Conservation (phyloP, 2,329 filamentous ascomycete species). For the Fusarium redolens region DNA sequence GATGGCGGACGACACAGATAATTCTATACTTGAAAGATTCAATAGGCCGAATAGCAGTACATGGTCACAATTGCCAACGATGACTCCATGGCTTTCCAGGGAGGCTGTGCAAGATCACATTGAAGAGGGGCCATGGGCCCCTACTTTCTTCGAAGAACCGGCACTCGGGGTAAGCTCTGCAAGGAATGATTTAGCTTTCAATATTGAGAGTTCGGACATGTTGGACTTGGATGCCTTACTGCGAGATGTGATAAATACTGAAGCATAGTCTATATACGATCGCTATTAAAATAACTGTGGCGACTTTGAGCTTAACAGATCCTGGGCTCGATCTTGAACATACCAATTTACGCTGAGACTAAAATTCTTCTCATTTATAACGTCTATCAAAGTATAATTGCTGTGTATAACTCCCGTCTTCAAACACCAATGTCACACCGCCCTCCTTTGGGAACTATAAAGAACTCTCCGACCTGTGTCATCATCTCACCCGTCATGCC, state of each 20-base stretch:
- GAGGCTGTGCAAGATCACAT: too few relatives aligned
- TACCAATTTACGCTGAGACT: too few relatives aligned
- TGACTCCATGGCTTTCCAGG: too few relatives aligned
- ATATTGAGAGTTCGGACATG: neutral
- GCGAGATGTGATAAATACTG: neutral
- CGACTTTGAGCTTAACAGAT: too few relatives aligned
- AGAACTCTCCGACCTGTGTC: neutral
- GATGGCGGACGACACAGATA: fast-evolving
- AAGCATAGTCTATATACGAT: neutral
- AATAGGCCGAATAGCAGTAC: fast-evolving
- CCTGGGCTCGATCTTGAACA: too few relatives aligned
- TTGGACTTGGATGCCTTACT: neutral
- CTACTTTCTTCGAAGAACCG: neutral
- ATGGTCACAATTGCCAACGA: neutral
- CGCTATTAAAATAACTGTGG: too few relatives aligned
- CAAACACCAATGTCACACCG: fast-evolving
- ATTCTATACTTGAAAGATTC: fast-evolving
- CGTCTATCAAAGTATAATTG: too few relatives aligned
- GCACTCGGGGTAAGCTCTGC: neutral
- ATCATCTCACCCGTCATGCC: neutral
- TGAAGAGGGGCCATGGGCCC: neutral
- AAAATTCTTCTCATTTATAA: too few relatives aligned
- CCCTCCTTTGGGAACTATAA: neutral
- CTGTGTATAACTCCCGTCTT: too few relatives aligned
- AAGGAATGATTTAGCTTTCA: fast-evolving